Conservation (phyloP, 352 stramenopile genomes). For the Elongisporangium undulatum region DNA sequence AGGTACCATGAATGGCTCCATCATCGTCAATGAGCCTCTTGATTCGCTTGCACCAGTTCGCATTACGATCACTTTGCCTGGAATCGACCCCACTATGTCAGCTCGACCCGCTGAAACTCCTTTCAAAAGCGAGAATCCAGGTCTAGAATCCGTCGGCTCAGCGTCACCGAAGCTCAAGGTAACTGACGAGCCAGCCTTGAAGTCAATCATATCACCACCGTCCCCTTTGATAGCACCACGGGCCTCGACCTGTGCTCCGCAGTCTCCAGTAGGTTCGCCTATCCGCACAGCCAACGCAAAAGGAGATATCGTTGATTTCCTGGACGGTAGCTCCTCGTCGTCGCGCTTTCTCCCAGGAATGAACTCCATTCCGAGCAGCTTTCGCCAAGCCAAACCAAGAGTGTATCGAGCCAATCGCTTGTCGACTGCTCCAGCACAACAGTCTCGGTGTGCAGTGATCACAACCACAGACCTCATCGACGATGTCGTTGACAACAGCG, state of each 20-base stretch:
- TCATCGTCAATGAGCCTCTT: not conserved
- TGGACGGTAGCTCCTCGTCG: not conserved
- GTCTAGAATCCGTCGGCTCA: not conserved
- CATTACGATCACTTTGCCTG: constrained; percentile 35
- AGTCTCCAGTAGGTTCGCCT: not conserved
- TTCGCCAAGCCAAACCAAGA: constrained; percentile 44
- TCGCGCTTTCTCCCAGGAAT: constrained; percentile 20
- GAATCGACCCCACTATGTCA: constrained; percentile 9
- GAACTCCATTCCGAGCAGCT: constrained; percentile 59
- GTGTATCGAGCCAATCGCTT: constrained; percentile 30
- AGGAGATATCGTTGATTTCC: not conserved
- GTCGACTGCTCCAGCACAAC: constrained; percentile 19
- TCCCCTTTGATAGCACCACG: not conserved
- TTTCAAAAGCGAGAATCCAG: too few species aligned
- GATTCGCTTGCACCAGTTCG: constrained; percentile 17
- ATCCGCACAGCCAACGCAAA: not conserved
- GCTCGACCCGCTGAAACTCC: not conserved
- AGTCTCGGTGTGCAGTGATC: constrained; percentile 41
- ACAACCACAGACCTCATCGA: constrained; percentile 14
- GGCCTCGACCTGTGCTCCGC: not conserved
- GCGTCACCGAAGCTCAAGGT: not conserved
- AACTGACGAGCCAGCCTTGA: not conserved
- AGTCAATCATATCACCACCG: not conserved
- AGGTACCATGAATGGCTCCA: not conserved
- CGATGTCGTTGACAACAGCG: constrained; percentile 4